phyloP scores from a whole-genome alignment of 345 rosid genomes.

The Brassica juncea region DNA sequence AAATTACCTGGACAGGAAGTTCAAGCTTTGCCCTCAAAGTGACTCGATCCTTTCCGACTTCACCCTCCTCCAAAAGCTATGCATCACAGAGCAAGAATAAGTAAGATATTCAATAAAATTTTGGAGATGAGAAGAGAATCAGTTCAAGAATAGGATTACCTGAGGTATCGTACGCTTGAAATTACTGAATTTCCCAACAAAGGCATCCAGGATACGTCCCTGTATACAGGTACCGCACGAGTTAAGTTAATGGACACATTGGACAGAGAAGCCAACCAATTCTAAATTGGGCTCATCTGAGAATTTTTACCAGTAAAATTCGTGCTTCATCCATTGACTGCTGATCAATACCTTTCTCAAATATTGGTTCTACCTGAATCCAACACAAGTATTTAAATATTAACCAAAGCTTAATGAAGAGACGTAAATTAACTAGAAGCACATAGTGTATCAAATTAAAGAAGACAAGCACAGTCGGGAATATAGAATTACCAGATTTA shows the following conservation, averaged over 20 bases:
- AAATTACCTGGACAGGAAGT: constrained; percentile 93
- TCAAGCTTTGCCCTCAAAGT: constrained; percentile 94
- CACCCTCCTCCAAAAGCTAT: constrained; percentile 91
- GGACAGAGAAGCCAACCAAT: constrained; percentile 18
- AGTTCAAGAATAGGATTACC: constrained; percentile 52
- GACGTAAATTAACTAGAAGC: constrained; percentile 11
- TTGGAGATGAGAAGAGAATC: constrained; percentile 2
- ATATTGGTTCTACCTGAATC: constrained; percentile 93
- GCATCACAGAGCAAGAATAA: constrained; percentile 19
- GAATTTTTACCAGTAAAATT: constrained; percentile 67
- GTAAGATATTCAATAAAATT: constrained; percentile 13
- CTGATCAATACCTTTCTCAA: constrained; percentile 92
- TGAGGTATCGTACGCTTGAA: constrained; percentile 98
- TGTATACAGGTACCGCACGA: constrained; percentile 36
- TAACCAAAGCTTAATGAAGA: constrained; percentile 9
- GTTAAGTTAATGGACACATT: constrained; percentile 13
- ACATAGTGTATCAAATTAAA: constrained; percentile 20
- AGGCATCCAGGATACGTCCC: constrained; percentile 98
- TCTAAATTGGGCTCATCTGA: constrained; percentile 16
- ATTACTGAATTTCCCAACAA: constrained; percentile 95
- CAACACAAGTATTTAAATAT: constrained; percentile 20
- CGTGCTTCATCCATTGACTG: constrained; percentile 98
- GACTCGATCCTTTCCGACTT: constrained; percentile 85
- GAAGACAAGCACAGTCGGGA: constrained; percentile 24
- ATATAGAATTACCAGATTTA: constrained; percentile 74